Evolutionary conservation across 1,139 yeast species (phyloP).

Genomic region (Starmera stellimalicola): DNA sequence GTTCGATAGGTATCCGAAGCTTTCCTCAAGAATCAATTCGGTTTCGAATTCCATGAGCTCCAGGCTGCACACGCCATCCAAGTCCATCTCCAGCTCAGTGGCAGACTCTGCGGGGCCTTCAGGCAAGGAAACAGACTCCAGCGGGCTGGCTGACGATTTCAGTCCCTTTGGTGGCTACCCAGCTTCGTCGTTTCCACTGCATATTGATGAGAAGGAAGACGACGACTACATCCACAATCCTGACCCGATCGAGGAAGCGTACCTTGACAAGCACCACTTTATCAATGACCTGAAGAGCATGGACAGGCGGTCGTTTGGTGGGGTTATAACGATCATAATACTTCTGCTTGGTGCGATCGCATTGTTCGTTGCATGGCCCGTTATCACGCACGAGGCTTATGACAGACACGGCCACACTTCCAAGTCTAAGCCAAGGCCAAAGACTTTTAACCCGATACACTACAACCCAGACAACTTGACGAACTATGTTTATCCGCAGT

Average conservation of each 20-base stretch:
- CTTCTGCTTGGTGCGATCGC: conserved; percentile 50
- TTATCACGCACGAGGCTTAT: conserved; percentile 63
- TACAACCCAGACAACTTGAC: conserved; percentile 36
- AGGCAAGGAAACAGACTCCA: conserved; percentile 8
- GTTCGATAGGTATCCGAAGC: background rate
- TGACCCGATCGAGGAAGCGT: conserved; percentile 81
- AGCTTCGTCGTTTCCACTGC: conserved; percentile 75
- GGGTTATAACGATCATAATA: conserved; percentile 45
- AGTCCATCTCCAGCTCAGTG: conserved; percentile 5
- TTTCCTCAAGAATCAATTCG: background rate
- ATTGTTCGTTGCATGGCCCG: conserved; percentile 65
- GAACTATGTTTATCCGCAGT: conserved; percentile 46
- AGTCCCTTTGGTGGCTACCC: conserved; percentile 96
- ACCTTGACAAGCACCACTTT: conserved; percentile 57
- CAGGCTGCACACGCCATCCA: conserved; percentile 1
- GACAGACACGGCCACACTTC: conserved; percentile 26
- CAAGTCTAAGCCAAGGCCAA: conserved; percentile 44
- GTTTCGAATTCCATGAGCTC: conserved; percentile 5
- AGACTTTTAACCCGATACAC: conserved; percentile 18
- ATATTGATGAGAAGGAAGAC: conserved; percentile 81
- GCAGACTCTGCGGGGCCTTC: conserved; percentile 1
- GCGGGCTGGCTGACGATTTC: conserved; percentile 37
- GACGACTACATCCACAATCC: conserved; percentile 92
- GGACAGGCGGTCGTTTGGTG: conserved; percentile 52
- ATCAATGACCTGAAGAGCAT: conserved; percentile 47